Evolutionary conservation across 306 rosid species (phyloP).

Genomic region (Echinosophora koreensis): DNA sequence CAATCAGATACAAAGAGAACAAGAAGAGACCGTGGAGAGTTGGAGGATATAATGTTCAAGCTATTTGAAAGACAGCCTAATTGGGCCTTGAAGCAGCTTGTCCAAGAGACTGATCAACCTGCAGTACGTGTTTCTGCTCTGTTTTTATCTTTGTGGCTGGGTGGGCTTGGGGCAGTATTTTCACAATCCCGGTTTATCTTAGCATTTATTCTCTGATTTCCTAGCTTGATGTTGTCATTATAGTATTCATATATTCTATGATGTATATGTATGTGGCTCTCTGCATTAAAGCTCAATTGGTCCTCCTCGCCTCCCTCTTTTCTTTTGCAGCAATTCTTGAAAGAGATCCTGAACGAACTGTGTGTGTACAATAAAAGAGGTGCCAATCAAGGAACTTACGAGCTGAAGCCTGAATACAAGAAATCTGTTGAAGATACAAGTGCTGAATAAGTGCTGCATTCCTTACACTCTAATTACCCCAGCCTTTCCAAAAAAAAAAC

Average conservation of each 20-base stretch:
- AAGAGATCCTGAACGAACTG: slow-evolving; percentile 94
- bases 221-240: neutral
- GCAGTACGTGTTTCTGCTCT: slow-evolving; percentile 63
- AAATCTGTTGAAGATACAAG: slow-evolving; percentile 80
- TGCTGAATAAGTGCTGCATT: slow-evolving; percentile 59
- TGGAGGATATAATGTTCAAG: slow-evolving; percentile 98
- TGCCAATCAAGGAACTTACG: slow-evolving; percentile 97
- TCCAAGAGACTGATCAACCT: slow-evolving; percentile 98
- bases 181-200: neutral
- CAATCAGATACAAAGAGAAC: slow-evolving; percentile 95
- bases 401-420: slow-evolving; percentile 99
- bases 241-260: neutral
- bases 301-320: neutral
- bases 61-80: slow-evolving; percentile 97
- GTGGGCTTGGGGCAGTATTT: neutral
- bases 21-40: slow-evolving; percentile 95
- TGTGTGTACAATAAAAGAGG: slow-evolving; percentile 98
- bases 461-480: slow-evolving; percentile 16
- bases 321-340: slow-evolving; percentile 92
- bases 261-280: neutral
- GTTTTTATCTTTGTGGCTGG: neutral
- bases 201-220: neutral
- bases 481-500: neutral
- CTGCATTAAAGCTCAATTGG: slow-evolving; percentile 8
- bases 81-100: slow-evolving; percentile 99